Evolutionary conservation across 2,329 filamentous ascomycete species (phyloP).

Genomic region (Meredithiella fracta): DNA sequence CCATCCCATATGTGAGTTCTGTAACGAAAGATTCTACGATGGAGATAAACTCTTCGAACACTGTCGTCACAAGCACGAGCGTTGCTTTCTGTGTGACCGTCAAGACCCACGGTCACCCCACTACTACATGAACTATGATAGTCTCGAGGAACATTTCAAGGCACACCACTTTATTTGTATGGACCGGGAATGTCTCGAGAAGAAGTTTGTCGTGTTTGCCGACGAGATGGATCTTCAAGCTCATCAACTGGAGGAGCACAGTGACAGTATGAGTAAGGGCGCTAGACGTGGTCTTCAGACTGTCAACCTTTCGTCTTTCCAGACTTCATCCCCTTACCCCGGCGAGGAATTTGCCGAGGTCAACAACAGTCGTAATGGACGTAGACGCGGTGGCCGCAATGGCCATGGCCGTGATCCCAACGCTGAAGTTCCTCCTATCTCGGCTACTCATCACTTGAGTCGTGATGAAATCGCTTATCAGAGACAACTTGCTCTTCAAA

Average conservation of each 20-base stretch:
- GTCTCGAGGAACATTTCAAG: slow-evolving; percentile 71
- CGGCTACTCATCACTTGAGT: slow-evolving; percentile 58
- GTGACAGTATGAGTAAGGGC: slow-evolving; percentile 63
- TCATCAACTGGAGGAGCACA: slow-evolving; percentile 75
- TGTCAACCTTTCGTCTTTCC: slow-evolving; percentile 78
- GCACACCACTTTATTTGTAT: slow-evolving; percentile 74
- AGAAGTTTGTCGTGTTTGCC: slow-evolving; percentile 95
- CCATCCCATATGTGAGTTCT: slow-evolving; percentile 89
- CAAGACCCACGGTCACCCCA: slow-evolving; percentile 54
- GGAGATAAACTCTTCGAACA: slow-evolving; percentile 90
- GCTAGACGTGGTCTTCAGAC: slow-evolving; percentile 64
- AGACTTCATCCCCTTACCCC: slow-evolving; percentile 58
- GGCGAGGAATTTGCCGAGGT: slow-evolving; percentile 25
- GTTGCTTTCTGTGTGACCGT: slow-evolving; percentile 86
- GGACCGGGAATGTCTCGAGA: slow-evolving; percentile 78
- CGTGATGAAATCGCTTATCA: slow-evolving; percentile 86
- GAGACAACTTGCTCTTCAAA: slow-evolving; percentile 79
- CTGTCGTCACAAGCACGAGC: slow-evolving; percentile 84
- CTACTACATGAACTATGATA: slow-evolving; percentile 80
- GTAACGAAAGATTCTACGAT: slow-evolving; percentile 80
- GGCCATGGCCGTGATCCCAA: slow-evolving; percentile 24
- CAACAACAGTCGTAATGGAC: slow-evolving; percentile 20
- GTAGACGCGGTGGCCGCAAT: slow-evolving; percentile 25
- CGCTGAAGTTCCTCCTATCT: slow-evolving; percentile 52
- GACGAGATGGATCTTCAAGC: slow-evolving; percentile 90